Base-by-base conservation (phyloP, 2,329 filamentous ascomycete genomes). In the Colletotrichum orbiculare region DNA sequence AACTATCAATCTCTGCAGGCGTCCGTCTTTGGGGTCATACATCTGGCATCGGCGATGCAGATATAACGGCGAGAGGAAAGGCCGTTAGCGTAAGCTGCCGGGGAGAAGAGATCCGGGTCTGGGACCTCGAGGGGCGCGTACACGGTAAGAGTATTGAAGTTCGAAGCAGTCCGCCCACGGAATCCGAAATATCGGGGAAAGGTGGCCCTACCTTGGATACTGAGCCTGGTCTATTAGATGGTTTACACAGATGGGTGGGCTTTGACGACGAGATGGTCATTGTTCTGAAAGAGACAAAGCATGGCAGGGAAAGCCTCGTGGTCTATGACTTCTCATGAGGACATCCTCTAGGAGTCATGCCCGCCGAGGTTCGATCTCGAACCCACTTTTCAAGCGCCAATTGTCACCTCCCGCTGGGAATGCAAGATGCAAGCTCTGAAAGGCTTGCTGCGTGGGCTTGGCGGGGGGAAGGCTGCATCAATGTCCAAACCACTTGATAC, bases 181-280 rank as follows among this genome's bases (percentile, higher is more conserved):
- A 65, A 5, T 64, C 46, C 6, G 37, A 62, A 52, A 6, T 37
- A 33, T 11, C n/a, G 12, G 34, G 34, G n/a, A 9, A 42, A 8
- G 38, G 8, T 56, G 56, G 12, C 41, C 50, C 10, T 25, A 39
- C 10, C 12, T 42, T 35, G 4, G 60, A 33, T 6, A 41, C 41
- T 4, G 46, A 17, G 43, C 52, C 65, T n/a, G 59, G 71, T 37
- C 71, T 74, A 43, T 79, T 79, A 75, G 80, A 85, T 41, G 82
- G 83, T 63, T 76, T 78, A 53, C 79, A 82, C 64, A 85, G 85
- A 55, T 95, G 91, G 87, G 88, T 97, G 8, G 93, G 92, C 0
- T 97, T 97, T 72, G 93, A 97, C 72, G 93, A 97, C 47, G 92
- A 97, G 76, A 93, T 93, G 79, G 91, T 97, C n/a, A 89, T 97